phyloP scores from a whole-genome alignment of 257 asterid genomes.

The Misopates orontium region DNA sequence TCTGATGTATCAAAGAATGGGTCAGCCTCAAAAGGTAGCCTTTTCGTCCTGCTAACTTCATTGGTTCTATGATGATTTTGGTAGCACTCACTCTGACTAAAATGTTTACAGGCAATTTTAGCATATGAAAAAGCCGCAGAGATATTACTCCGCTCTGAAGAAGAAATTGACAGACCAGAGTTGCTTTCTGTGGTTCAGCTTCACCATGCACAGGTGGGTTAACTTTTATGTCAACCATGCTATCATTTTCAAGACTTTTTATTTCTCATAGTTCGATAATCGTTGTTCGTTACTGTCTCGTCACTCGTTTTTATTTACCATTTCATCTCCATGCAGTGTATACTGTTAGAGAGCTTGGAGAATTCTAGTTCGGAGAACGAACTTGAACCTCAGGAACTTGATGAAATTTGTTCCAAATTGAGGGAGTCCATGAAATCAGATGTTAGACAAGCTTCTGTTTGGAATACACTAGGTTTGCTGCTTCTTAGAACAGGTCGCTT shows the following conservation, averaged over 20 bases:
- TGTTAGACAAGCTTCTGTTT: slow-evolving; percentile 83
- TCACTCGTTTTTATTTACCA: slow-evolving; percentile 20
- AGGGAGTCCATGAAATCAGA: slow-evolving; percentile 74
- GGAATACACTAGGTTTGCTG: slow-evolving; percentile 82
- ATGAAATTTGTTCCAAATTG: slow-evolving; percentile 70
- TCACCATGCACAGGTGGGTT: slow-evolving; percentile 88
- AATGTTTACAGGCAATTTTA: slow-evolving; percentile 61
- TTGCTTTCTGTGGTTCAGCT: slow-evolving; percentile 85
- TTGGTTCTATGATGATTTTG: slow-evolving; percentile 23
- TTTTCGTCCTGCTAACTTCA: slow-evolving; percentile 19
- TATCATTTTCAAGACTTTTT: slow-evolving; percentile 3
- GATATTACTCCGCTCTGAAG: slow-evolving; percentile 90
- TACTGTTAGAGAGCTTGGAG: slow-evolving; percentile 78
- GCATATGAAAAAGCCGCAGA: slow-evolving; percentile 92
- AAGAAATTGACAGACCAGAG: slow-evolving; percentile 96
- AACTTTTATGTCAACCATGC: slow-evolving; percentile 20
- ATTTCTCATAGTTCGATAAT: slow-evolving; percentile 9
- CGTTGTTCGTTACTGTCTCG: slow-evolving; percentile 8
- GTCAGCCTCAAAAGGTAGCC: slow-evolving; percentile 93
- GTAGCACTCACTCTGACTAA: slow-evolving; percentile 20
- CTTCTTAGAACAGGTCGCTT: slow-evolving; percentile 88
- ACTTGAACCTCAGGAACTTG: slow-evolving; percentile 78
- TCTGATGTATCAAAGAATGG: slow-evolving; percentile 95
- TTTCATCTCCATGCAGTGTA: slow-evolving; percentile 56
- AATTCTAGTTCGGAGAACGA: slow-evolving; percentile 67